Percentiles rank a stretch among this genome's conserved stretches.
Conservation (phyloP, 768 basidiomycete genomes). For the Phanerochaete carnosa region DNA sequence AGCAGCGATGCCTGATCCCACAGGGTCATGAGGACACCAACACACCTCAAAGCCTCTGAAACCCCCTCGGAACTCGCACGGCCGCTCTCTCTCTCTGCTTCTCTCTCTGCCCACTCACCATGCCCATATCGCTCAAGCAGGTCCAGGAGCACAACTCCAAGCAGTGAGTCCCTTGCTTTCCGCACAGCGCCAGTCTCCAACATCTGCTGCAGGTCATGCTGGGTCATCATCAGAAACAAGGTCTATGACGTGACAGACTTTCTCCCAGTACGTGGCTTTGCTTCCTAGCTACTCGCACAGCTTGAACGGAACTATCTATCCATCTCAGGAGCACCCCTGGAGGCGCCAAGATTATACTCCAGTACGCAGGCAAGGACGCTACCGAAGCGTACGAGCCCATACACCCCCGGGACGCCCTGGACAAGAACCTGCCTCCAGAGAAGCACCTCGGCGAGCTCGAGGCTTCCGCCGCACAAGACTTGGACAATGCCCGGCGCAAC, state of each 20-base stretch:
- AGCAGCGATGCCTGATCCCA: too few species aligned
- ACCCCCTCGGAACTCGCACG: background rate
- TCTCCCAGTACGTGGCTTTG: constrained; percentile 43
- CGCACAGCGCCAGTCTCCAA: background rate
- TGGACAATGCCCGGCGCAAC: constrained; percentile 36
- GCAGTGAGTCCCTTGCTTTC: constrained; percentile 30
- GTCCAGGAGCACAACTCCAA: constrained; percentile 56
- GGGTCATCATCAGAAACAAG: constrained; percentile 76
- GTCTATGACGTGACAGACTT: constrained; percentile 90
- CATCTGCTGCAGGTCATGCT: constrained; percentile 57
- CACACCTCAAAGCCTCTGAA: background rate
- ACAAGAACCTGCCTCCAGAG: constrained; percentile 62
- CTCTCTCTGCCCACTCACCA: constrained; percentile 5
- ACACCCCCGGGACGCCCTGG: constrained; percentile 80
- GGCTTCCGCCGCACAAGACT: constrained; percentile 35
- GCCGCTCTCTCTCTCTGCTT: background rate
- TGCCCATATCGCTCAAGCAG: constrained; percentile 45
- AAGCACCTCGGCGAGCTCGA: constrained; percentile 73
- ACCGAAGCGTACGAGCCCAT: constrained; percentile 75
- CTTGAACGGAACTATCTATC: background rate
- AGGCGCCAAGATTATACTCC: constrained; percentile 76
- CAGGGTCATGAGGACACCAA: constrained; percentile 1
- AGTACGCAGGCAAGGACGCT: constrained; percentile 85
- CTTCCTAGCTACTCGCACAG: background rate
- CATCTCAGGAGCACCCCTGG: constrained; percentile 69